Conservation (phyloP, 495 filamentous ascomycete species). For the Trichoderma gamsii region DNA sequence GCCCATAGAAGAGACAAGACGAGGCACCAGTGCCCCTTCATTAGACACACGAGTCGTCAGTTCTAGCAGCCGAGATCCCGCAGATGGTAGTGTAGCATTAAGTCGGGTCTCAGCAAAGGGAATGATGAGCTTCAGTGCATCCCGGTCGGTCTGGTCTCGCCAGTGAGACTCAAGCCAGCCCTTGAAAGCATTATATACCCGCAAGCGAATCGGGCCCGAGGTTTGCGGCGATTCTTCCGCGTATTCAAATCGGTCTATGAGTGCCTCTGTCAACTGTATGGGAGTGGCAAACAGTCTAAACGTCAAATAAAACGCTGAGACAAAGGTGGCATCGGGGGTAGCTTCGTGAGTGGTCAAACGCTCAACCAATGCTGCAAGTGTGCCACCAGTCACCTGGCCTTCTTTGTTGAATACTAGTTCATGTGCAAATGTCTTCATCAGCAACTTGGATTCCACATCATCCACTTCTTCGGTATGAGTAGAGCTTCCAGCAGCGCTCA, state of each 20-base stretch:
- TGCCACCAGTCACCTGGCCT: conserved; percentile 88
- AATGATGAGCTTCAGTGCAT: conserved; percentile 67
- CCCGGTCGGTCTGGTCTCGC: conserved; percentile 71
- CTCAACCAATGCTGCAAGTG: conserved; percentile 85
- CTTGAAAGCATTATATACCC: conserved; percentile 96
- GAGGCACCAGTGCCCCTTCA: conserved; percentile 73
- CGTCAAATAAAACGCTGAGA: conserved; percentile 92
- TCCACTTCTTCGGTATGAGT: conserved; percentile 50
- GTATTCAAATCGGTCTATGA: conserved; percentile 89
- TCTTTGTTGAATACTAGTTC: conserved; percentile 92
- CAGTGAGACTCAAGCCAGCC: conserved; percentile 96
- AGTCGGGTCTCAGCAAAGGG: conserved; percentile 73
- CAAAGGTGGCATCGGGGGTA: conserved; percentile 87
- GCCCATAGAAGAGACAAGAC: conserved; percentile 79
- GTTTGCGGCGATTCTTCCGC: conserved; percentile 69
- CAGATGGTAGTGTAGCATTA: conserved; percentile 59
- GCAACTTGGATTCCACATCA: conserved; percentile 70
- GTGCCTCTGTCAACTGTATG: conserved; percentile 65
- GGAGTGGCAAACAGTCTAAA: conserved; percentile 93
- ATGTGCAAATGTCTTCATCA: conserved; percentile 81
- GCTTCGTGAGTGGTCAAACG: conserved; percentile 88
- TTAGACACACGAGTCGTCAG: conserved; percentile 76
- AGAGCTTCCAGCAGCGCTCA: conserved; percentile 53
- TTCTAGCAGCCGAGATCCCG: conserved; percentile 71
- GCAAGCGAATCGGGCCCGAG: conserved; percentile 72